Base-by-base conservation (phyloP, 1,284 basidiomycete genomes). In the Pseudozyma tsukubaensis region DNA sequence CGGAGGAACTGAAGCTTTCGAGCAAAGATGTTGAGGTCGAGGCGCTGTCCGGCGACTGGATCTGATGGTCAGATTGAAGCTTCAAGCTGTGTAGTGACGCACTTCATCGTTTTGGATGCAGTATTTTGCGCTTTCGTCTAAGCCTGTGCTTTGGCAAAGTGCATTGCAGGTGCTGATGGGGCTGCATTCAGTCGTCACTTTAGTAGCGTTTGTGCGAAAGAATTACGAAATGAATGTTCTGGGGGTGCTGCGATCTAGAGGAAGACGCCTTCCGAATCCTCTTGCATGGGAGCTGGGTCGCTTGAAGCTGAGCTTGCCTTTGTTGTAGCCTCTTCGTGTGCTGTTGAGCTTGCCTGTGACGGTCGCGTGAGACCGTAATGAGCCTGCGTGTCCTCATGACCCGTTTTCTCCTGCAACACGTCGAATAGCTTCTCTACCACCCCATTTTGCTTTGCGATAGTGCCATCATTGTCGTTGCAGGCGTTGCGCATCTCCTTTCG, bases 31-130 rank as follows among this genome's bases (percentile, higher is more conserved):
- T 58, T 16, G 68, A 74, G 18, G 45, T 67, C 34, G 51, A 72
- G 43, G 69, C 77, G 0, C 43, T 79, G 21, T 62, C 69, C 12
- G 77, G 77, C 24, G 64, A 73, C 6, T 79, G 77, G 77, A 75
- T 78, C 39, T 78, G 42, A 64, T 6, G 1, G 35, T n/a, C 34
- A 24, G 39, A 44, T 44, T n/a, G 43, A 18, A 13, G 3, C 18
- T 44, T 12, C 24, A 29, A 3, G 24, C 24, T 29, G 24, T 29
- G 24, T 6, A 29, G 6, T 29, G 6, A 6, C 24, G 24, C 3
- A 29, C 24, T 29, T n/a, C n/a, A n/a, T n/a, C n/a, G n/a, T n/a
- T n/a, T n/a, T n/a, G n/a, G n/a, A n/a, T n/a, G n/a, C n/a, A n/a
- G n/a, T n/a, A n/a, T n/a, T n/a, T n/a, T n/a, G n/a, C n/a, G n/a